phyloP scores from a whole-genome alignment of 1,139 yeast genomes.

The Scheffersomyces cryptocercus region DNA sequence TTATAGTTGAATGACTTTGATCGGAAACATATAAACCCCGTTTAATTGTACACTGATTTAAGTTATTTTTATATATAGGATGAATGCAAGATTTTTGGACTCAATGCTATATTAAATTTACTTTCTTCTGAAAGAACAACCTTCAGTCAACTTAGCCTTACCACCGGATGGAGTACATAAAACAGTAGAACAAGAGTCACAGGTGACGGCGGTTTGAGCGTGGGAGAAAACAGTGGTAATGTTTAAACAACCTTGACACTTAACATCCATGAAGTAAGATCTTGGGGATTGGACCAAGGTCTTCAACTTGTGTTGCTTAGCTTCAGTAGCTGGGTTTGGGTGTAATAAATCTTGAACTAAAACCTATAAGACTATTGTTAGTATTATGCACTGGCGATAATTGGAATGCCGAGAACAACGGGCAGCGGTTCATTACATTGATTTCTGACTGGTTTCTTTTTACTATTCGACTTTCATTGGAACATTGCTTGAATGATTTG shows the following conservation, averaged over 20 bases:
- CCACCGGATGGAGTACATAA: constrained; percentile 99
- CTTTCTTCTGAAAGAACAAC: constrained; percentile 99
- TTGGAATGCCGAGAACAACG: no score
- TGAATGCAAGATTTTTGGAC: constrained; percentile 1
- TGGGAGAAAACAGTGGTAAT: constrained; percentile 99
- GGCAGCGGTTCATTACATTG: no score
- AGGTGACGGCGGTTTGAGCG: constrained; percentile 99
- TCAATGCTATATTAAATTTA: constrained; percentile 39
- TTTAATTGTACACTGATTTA: constrained; percentile 10
- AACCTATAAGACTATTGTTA: constrained; percentile 21
- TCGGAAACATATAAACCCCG: constrained; percentile 5
- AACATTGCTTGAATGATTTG: no score
- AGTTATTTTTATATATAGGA: constrained; percentile 6
- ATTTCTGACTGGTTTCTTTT: no score
- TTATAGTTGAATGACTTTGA: not conserved
- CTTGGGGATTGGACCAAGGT: constrained; percentile 96
- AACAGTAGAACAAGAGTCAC: constrained; percentile 98
- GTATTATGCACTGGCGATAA: constrained; percentile 8
- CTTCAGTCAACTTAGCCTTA: constrained; percentile 99
- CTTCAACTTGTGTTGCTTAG: constrained; percentile 96
- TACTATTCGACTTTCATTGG: no score
- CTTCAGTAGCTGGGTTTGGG: constrained; percentile 97
- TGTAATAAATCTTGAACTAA: constrained; percentile 57
- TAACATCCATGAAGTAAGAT: constrained; percentile 99
- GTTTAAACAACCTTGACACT: constrained; percentile 98